Percentiles rank a stretch among this genome's conserved stretches.
Evolutionary conservation across 768 basidiomycete species (phyloP).

Genomic region (Hydnum rufescens): DNA sequence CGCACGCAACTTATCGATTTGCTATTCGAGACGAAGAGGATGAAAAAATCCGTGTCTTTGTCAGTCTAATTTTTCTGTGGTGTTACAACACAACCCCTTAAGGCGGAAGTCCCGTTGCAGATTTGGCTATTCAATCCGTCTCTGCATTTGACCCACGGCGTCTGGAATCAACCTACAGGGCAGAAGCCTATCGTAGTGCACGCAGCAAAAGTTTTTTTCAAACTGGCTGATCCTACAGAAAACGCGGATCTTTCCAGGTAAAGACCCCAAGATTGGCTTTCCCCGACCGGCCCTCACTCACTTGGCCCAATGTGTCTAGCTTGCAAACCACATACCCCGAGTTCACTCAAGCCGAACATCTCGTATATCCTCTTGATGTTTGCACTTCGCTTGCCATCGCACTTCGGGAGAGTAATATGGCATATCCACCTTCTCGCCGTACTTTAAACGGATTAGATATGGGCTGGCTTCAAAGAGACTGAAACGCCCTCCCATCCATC

Average conservation of each 20-base stretch:
- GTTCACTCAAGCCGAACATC: conserved; percentile 73
- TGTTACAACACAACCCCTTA: background rate
- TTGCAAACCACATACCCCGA: conserved; percentile 53
- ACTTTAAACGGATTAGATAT: conserved; percentile 67
- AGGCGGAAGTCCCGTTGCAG: conserved; percentile 21
- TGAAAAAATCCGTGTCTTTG: conserved; percentile 57
- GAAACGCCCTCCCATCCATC: too few relatives aligned
- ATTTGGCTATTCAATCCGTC: conserved; percentile 92
- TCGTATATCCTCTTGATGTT: conserved; percentile 63
- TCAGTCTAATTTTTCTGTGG: conserved; percentile 21
- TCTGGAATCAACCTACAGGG: too few relatives aligned
- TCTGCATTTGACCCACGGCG: conserved; percentile 42
- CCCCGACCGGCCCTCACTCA: background rate
- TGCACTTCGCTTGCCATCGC: conserved; percentile 50
- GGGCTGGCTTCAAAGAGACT: conserved; percentile 41
- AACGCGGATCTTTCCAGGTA: conserved; percentile 13
- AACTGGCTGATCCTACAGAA: conserved; percentile 45
- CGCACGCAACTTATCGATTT: conserved; percentile 88
- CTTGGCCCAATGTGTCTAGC: conserved; percentile 17
- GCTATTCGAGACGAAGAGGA: conserved; percentile 74
- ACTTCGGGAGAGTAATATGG: conserved; percentile 55
- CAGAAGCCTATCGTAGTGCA: conserved; percentile 40
- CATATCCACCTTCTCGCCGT: conserved; percentile 57
- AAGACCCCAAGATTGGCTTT: background rate
- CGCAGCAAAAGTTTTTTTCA: conserved; percentile 74